Percentiles rank a stretch among this genome's conserved stretches.
Conservation (phyloP, 2,329 filamentous ascomycete genomes). For the Alternaria incomplexa region DNA sequence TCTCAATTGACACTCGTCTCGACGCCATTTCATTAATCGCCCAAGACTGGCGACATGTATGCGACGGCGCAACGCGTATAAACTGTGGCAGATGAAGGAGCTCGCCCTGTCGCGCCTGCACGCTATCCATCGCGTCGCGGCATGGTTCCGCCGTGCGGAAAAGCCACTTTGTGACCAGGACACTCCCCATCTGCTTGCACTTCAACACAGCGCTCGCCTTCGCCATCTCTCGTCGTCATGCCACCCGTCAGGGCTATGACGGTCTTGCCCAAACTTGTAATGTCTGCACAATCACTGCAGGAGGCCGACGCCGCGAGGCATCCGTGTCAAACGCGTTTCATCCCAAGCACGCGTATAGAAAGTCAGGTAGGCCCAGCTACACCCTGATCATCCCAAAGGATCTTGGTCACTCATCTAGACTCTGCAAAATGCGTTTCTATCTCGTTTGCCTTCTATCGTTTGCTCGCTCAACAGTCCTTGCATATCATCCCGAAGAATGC, state of each 20-base stretch:
- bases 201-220: background rate
- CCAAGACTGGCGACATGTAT: accelerated
- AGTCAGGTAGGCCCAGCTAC: background rate
- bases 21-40: background rate
- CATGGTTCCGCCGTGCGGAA: background rate
- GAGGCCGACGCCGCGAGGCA: conserved; percentile 12
- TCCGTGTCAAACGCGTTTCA: conserved; percentile 26
- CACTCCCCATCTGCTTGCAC: background rate
- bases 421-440: background rate
- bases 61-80: background rate
- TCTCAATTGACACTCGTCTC: background rate
- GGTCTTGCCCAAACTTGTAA: background rate
- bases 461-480: background rate
- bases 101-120: background rate
- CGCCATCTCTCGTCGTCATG: background rate
- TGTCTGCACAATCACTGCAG: background rate
- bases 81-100: background rate
- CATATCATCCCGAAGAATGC: conserved; percentile 11
- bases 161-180: background rate
- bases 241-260: background rate
- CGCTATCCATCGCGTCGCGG: background rate
- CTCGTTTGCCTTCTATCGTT: background rate
- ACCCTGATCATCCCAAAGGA: background rate
- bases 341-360: background rate
- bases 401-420: background rate